phyloP scores from a whole-genome alignment of 2,329 filamentous ascomycete species.

The Hypoxylon sp. region DNA sequence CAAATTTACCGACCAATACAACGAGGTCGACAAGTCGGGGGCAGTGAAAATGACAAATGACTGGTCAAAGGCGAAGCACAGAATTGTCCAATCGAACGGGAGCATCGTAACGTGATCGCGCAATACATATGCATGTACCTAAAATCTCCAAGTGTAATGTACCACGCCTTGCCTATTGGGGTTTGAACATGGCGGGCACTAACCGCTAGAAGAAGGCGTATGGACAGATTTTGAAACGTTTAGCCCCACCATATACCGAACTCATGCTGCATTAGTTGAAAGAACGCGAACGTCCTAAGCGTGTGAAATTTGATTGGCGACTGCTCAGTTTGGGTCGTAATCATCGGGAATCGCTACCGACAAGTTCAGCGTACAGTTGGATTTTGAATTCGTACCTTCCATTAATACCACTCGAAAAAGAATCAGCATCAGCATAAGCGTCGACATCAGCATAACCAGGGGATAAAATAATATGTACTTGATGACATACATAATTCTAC shows the following conservation, averaged over 20 bases:
- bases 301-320: slow-evolving; percentile 19
- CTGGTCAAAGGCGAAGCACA: slow-evolving; percentile 23
- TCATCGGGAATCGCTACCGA: slow-evolving; percentile 32
- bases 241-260: slow-evolving; percentile 32
- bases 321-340: slow-evolving; percentile 20
- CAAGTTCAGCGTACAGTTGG: slow-evolving; percentile 3
- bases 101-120: slow-evolving; percentile 21
- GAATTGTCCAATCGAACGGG: slow-evolving; percentile 39
- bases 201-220: slow-evolving; percentile 38
- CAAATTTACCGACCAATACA: slow-evolving; percentile 15
- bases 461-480: slow-evolving; percentile 3
- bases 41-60: slow-evolving; percentile 22
- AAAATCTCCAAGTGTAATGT: slow-evolving; percentile 13
- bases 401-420: background rate
- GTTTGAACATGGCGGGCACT: slow-evolving; percentile 34
- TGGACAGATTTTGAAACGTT: slow-evolving; percentile 34
- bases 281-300: background rate
- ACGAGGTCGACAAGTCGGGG: slow-evolving; percentile 1
- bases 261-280: slow-evolving; percentile 16
- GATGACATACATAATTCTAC: slow-evolving; percentile 1
- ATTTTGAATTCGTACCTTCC: too few relatives aligned
- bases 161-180: slow-evolving; percentile 25
- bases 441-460: slow-evolving; percentile 6
- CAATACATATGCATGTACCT: slow-evolving; percentile 23
- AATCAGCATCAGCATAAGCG: slow-evolving; percentile 7